Evolutionary conservation across 805 yeast genomes (phyloP).

Genomic region (Zygosaccharomyces pseudorouxii): DNA sequence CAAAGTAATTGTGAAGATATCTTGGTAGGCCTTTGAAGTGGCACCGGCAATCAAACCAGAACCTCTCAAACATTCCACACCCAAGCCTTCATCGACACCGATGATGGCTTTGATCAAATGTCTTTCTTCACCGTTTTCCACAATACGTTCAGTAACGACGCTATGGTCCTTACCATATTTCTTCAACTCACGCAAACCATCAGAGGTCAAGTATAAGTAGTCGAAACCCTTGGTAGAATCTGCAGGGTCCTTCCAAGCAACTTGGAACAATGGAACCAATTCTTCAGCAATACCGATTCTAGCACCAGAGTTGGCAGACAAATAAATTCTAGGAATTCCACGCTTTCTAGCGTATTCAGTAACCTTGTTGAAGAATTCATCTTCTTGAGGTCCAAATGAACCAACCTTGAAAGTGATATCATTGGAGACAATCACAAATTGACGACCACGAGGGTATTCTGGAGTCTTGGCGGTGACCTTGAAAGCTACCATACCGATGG

Average conservation of each 20-base stretch:
- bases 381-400: slow-evolving; percentile 97
- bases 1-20: slow-evolving; percentile 93
- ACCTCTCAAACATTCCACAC: slow-evolving; percentile 97
- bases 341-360: slow-evolving; percentile 85
- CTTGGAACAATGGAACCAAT: slow-evolving; percentile 79
- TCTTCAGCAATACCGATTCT: slow-evolving; percentile 98
- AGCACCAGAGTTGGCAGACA: slow-evolving; percentile 99
- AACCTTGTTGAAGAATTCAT: slow-evolving; percentile 82
- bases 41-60: slow-evolving; percentile 99
- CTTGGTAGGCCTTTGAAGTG: slow-evolving; percentile 95
- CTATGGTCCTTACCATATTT: slow-evolving; percentile 56
- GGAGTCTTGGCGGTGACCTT: slow-evolving; percentile 87
- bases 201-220: slow-evolving; percentile 76
- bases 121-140: slow-evolving; percentile 81
- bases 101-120: slow-evolving; percentile 76
- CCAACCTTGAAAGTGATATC: slow-evolving; percentile 98
- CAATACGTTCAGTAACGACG: slow-evolving; percentile 71
- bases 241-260: slow-evolving; percentile 81
- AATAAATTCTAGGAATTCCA: slow-evolving; percentile 92
- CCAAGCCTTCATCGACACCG: slow-evolving; percentile 94
- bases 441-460: slow-evolving; percentile 95
- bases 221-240: slow-evolving; percentile 83
- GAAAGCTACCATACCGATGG: slow-evolving; percentile 97
- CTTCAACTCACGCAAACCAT: slow-evolving; percentile 53
- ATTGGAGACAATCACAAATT: slow-evolving; percentile 87